Percentiles rank a stretch among this genome's conserved stretches.
Evolutionary conservation across 352 stramenopile species (phyloP).

Genomic region (Phytophthora syringae): DNA sequence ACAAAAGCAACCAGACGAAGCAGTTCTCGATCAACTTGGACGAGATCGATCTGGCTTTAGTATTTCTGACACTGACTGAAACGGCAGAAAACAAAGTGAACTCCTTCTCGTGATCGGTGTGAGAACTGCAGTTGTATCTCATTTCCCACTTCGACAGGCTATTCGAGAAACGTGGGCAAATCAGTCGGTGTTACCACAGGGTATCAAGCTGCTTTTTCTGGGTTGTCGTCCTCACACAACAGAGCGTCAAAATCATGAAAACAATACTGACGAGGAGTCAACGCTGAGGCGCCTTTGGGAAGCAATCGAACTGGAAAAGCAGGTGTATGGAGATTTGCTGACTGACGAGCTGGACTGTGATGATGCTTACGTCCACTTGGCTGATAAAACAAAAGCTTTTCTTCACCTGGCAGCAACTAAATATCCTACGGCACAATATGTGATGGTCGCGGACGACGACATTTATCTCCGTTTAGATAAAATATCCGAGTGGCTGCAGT

Average conservation of each 20-base stretch:
- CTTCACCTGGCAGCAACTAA: slow-evolving; percentile 33
- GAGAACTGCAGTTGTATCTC: slow-evolving; percentile 31
- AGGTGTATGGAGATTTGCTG: slow-evolving; percentile 44
- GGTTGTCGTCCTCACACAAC: slow-evolving; percentile 22
- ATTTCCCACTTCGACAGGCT: slow-evolving; percentile 34
- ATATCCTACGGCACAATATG: slow-evolving; percentile 26
- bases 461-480: slow-evolving; percentile 46
- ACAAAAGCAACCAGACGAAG: too few species aligned
- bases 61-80: too few species aligned
- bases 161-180: slow-evolving; percentile 44
- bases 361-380: slow-evolving; percentile 49
- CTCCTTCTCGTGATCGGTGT: slow-evolving; percentile 34
- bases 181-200: neutral
- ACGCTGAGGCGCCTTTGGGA: neutral
- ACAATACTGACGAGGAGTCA: too few species aligned
- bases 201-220: slow-evolving; percentile 24
- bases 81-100: too few species aligned
- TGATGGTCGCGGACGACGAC: slow-evolving; percentile 59
- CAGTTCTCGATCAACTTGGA: too few species aligned
- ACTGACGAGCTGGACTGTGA: slow-evolving; percentile 47
- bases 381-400: slow-evolving; percentile 61
- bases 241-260: too few species aligned
- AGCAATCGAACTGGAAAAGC: slow-evolving; percentile 38
- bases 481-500: neutral
- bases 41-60: too few species aligned